A percentile compares a stretch with the other conserved stretches of the same genome.
Conservation (phyloP, 2,329 filamentous ascomycete species). For the Mycocentrospora acerina region DNA sequence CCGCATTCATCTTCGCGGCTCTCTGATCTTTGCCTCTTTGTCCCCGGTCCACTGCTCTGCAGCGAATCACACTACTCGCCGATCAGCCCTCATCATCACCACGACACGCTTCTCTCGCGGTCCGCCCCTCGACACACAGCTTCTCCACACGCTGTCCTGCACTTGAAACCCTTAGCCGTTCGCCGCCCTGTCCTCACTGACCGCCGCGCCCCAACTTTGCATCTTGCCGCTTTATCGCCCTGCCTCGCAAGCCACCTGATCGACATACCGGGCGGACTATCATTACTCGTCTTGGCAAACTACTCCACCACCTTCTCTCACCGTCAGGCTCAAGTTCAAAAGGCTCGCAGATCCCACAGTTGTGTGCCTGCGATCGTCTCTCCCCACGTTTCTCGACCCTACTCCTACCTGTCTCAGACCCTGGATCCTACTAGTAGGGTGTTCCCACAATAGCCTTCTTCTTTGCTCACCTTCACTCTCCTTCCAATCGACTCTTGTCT, state of each 20-base stretch:
- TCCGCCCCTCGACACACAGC: slow-evolving; percentile 25
- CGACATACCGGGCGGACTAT: slow-evolving; percentile 40
- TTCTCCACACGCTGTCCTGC: slow-evolving; percentile 37
- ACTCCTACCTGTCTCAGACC: slow-evolving; percentile 39
- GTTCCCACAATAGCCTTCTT: slow-evolving; percentile 28
- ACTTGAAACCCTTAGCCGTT: slow-evolving; percentile 43
- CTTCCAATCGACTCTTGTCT: slow-evolving; percentile 6
- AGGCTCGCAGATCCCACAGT: slow-evolving; percentile 53
- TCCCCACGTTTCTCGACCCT: slow-evolving; percentile 50
- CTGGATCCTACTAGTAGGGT: slow-evolving; percentile 23
- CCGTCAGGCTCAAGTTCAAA: slow-evolving; percentile 43
- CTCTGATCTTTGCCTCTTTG: slow-evolving; percentile 41
- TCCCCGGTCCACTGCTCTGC: slow-evolving; percentile 24
- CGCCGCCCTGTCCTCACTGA: slow-evolving; percentile 36
- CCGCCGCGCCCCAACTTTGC: slow-evolving; percentile 28
- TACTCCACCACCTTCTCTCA: slow-evolving; percentile 35
- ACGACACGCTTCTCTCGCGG: slow-evolving; percentile 24
- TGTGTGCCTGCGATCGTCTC: slow-evolving; percentile 48
- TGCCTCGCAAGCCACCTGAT: slow-evolving; percentile 40
- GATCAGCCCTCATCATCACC: slow-evolving; percentile 22
- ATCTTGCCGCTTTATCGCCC: slow-evolving; percentile 42
- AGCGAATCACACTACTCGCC: slow-evolving; percentile 26
- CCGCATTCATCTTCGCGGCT: slow-evolving; percentile 29
- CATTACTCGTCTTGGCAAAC: slow-evolving; percentile 38
- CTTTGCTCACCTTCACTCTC: slow-evolving; percentile 23